Conservation (phyloP, 2,329 filamentous ascomycete genomes). For the Xylariaceae sp. region DNA sequence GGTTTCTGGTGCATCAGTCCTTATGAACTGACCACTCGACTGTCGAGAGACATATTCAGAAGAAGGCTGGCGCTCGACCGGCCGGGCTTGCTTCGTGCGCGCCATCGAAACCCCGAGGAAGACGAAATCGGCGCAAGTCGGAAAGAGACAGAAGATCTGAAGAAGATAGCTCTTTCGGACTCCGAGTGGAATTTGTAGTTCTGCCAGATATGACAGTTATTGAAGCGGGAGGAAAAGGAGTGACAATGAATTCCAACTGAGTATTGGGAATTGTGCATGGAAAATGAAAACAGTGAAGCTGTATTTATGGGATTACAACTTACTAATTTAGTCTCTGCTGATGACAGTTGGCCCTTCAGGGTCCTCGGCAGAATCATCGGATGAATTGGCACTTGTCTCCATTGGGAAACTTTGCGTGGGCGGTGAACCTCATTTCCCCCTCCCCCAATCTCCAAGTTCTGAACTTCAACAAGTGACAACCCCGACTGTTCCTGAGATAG, state of each 20-base stretch:
- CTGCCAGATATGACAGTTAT: too few species aligned
- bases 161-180: too few species aligned
- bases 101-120: constrained; percentile 52
- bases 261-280: background rate
- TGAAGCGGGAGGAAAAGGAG: background rate
- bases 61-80: constrained; percentile 62
- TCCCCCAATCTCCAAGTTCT: too few species aligned
- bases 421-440: too few species aligned
- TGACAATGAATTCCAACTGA: background rate
- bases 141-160: too few species aligned
- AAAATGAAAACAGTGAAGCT: background rate
- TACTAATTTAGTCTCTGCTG: too few species aligned
- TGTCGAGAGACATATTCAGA: constrained; percentile 55
- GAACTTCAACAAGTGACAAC: too few species aligned
- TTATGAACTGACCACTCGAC: constrained; percentile 23
- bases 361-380: constrained; percentile 26
- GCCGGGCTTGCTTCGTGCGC: constrained; percentile 63
- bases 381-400: constrained; percentile 7
- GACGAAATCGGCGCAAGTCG: background rate
- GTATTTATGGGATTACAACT: background rate
- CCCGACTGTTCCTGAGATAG: too few species aligned
- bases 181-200: too few species aligned
- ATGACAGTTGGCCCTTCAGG: constrained; percentile 26
- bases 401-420: constrained; percentile 9
- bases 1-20: constrained; percentile 27